Percentiles rank a stretch among this genome's conserved stretches.
These are phyloP conservation scores for Teunomyces gatunensis DNA, from an alignment of 805 yeast genomes.

Conservation along the genomic window DNA sequence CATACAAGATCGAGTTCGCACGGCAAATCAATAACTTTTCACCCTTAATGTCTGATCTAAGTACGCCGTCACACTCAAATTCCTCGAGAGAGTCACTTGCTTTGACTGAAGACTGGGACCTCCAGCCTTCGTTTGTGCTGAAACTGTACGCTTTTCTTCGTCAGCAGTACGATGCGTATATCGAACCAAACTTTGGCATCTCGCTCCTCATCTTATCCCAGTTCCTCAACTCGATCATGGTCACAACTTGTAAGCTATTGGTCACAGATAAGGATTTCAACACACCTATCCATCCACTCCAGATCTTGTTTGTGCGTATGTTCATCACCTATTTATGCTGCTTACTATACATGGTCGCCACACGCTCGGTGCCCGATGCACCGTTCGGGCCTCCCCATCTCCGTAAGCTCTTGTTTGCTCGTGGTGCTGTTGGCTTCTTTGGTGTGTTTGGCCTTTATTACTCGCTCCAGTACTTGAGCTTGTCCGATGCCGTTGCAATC, in stretches of 20 bases:
- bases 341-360: conserved; percentile 49
- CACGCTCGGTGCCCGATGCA: conserved; percentile 51
- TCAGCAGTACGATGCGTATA: conserved; percentile 4
- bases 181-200: conserved; percentile 51
- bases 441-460: conserved; percentile 81
- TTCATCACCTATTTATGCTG: conserved; percentile 62
- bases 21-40: neutral
- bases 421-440: conserved; percentile 69
- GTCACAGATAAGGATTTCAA: conserved; percentile 61
- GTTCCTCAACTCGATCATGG: conserved; percentile 75
- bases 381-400: conserved; percentile 68
- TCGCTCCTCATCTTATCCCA: conserved; percentile 59
- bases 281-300: conserved; percentile 70
- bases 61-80: neutral
- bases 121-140: neutral
- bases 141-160: neutral
- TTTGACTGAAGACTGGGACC: neutral
- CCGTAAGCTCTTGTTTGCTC: conserved; percentile 49
- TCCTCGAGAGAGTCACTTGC: neutral
- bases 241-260: conserved; percentile 69
- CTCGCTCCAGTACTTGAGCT: conserved; percentile 67
- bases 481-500: conserved; percentile 80
- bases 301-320: conserved; percentile 79
- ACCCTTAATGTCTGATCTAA: neutral
- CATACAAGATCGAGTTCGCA: too few relatives aligned